Evolutionary conservation across 1,139 yeast species (phyloP).

Genomic region (Suhomyces maxii): DNA sequence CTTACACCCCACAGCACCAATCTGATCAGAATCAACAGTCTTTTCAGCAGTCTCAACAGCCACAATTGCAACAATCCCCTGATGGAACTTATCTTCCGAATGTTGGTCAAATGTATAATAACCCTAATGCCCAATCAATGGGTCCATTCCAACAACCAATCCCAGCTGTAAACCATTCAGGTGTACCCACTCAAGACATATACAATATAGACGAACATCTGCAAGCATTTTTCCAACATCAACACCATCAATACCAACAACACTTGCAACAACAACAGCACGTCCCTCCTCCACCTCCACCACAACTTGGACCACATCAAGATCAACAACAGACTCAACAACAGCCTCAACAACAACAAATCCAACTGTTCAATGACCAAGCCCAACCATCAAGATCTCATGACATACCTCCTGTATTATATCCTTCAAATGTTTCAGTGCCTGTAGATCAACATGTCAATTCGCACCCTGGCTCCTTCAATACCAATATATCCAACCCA

Average conservation of each 20-base stretch:
- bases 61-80: conserved; percentile 1
- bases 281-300: conserved; percentile 3
- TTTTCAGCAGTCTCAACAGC: conserved; percentile 3
- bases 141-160: conserved; percentile 1
- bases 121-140: conserved; percentile 1
- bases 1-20: conserved; percentile 7
- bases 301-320: conserved; percentile 4
- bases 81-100: neutral
- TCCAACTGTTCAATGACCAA: neutral
- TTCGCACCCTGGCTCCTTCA: neutral
- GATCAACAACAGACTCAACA: conserved; percentile 5
- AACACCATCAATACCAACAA: conserved; percentile 13
- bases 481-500: neutral
- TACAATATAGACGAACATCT: conserved; percentile 7
- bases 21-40: conserved; percentile 9
- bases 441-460: conserved; percentile 8
- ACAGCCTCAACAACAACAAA: conserved; percentile 4
- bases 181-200: neutral
- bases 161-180: neutral
- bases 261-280: conserved; percentile 8
- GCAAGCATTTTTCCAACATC: conserved; percentile 10
- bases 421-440: conserved; percentile 7
- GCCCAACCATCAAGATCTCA: conserved; percentile 2
- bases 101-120: conserved; percentile 1
- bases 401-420: conserved; percentile 7